These are phyloP conservation scores for Ceriops tagal DNA, from an alignment of 345 rosid species.

Conservation along the genomic window DNA sequence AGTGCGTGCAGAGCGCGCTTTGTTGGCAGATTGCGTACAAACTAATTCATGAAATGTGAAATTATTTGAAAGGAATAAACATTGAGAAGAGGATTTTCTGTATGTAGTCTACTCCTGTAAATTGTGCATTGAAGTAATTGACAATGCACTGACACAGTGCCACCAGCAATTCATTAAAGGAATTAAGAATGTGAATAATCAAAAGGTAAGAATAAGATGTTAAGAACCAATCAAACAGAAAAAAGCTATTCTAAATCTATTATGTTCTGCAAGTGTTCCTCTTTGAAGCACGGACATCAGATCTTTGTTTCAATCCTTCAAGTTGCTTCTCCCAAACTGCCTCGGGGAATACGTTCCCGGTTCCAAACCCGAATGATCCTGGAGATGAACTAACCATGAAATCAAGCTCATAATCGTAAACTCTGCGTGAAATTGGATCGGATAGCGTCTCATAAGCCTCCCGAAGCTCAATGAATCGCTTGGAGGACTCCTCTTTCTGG, in stretches of 20 bases:
- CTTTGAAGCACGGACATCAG: constrained; percentile 18
- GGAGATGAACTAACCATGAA: constrained; percentile 7
- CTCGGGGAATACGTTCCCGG: constrained; percentile 6
- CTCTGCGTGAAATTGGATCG: constrained; percentile 26
- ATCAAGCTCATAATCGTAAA: constrained; percentile 30
- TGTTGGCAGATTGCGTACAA: no score
- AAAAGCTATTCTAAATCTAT: not conserved
- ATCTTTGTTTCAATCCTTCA: constrained; percentile 27
- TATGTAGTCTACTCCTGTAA: no score
- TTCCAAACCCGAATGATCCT: not conserved
- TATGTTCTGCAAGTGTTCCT: constrained; percentile 4
- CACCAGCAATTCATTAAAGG: no score
- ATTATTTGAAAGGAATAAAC: no score
- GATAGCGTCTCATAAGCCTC: constrained; percentile 44
- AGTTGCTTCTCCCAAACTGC: constrained; percentile 42
- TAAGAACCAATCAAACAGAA: no score
- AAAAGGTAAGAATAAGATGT: no score
- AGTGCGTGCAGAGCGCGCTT: no score
- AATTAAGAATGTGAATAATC: no score
- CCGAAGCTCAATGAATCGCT: constrained; percentile 36
- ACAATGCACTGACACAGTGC: no score
- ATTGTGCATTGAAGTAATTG: no score
- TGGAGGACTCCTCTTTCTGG: constrained; percentile 27
- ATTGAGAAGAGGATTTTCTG: no score
- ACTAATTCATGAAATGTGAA: no score